Conservation (phyloP, 208 protist genomes). For the Crithidia sp. region DNA sequence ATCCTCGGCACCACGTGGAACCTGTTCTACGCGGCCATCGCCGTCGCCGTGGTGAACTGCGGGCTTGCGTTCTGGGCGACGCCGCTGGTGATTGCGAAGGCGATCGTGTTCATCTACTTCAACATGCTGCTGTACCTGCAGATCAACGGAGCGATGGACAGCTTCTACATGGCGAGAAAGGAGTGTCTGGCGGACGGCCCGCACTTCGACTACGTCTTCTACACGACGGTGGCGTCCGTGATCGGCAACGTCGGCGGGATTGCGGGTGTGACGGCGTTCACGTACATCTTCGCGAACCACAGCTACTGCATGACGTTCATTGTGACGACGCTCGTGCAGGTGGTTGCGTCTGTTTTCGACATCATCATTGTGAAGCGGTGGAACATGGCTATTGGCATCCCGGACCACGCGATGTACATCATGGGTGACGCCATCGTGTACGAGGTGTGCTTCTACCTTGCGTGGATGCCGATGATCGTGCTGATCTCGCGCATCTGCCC, state of each 20-base stretch:
- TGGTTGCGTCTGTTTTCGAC: conserved; percentile 58
- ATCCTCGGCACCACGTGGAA: conserved; percentile 19
- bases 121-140: conserved; percentile 50
- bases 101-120: conserved; percentile 52
- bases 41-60: conserved; percentile 8
- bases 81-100: conserved; percentile 45
- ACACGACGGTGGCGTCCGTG: conserved; percentile 39
- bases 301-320: conserved; percentile 55
- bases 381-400: conserved; percentile 46
- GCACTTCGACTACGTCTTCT: conserved; percentile 52
- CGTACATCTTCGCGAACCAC: conserved; percentile 55
- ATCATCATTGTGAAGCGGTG: conserved; percentile 60
- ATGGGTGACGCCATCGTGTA: conserved; percentile 61
- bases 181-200: conserved; percentile 39
- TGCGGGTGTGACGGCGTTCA: conserved; percentile 48
- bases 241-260: conserved; percentile 49
- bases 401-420: conserved; percentile 67
- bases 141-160: conserved; percentile 48
- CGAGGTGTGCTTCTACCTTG: conserved; percentile 53
- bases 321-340: conserved; percentile 31
- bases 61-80: conserved; percentile 33
- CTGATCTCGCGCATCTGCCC: conserved; percentile 78
- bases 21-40: conserved; percentile 20
- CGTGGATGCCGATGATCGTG: conserved; percentile 74
- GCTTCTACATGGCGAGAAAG: conserved; percentile 38